Evolutionary conservation across 192 early-diverging fungal genomes (phyloP).

Genomic region (Backusella morwellensis): DNA sequence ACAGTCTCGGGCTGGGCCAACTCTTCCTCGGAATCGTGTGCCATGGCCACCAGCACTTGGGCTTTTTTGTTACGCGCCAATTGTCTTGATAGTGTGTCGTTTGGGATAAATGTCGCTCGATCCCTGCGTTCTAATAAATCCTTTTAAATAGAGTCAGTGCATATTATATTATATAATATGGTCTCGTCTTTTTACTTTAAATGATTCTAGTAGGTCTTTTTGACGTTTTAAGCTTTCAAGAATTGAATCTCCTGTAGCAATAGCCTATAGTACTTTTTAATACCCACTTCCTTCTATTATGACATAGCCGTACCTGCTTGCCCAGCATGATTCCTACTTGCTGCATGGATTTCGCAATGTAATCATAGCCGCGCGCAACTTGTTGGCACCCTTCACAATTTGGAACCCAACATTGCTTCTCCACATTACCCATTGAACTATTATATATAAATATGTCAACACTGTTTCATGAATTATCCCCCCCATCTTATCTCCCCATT

Average conservation of each 20-base stretch:
- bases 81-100: conserved; percentile 16
- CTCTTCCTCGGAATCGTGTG: conserved; percentile 43
- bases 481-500: neutral
- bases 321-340: conserved; percentile 38
- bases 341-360: conserved; percentile 45
- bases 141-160: neutral
- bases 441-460: neutral
- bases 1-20: conserved; percentile 29
- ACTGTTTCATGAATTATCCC: no score
- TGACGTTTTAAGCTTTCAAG: conserved; percentile 63
- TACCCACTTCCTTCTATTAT: no score
- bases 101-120: conserved; percentile 11
- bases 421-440: conserved; percentile 54
- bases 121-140: conserved; percentile 60
- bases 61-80: conserved; percentile 21
- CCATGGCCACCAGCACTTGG: neutral
- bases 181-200: conserved; percentile 35
- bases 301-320: conserved; percentile 19
- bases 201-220: conserved; percentile 60
- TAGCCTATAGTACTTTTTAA: neutral
- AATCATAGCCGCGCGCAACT: conserved; percentile 47
- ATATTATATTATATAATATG: no score
- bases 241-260: conserved; percentile 42
- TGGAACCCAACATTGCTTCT: conserved; percentile 51
- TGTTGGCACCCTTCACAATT: conserved; percentile 58